Conservation (phyloP, 169 alveolate species). For the Babesia caballi region DNA sequence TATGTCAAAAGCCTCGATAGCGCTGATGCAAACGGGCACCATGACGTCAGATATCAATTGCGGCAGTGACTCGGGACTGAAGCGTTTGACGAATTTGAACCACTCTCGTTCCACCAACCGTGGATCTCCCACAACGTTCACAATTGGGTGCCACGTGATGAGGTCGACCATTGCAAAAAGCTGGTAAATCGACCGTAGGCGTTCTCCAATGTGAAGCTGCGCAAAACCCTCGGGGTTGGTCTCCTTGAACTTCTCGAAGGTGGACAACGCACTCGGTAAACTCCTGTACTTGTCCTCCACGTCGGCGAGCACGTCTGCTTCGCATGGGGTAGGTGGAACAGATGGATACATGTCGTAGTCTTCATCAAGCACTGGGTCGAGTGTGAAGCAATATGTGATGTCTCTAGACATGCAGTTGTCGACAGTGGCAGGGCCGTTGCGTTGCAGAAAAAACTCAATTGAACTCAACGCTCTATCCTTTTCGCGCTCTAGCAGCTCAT, state of each 20-base stretch:
- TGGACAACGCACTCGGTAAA: not conserved
- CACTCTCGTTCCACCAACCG: constrained; percentile 30
- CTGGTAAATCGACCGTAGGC: constrained; percentile 9
- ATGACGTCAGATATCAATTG: constrained; percentile 19
- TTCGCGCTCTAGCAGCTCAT: not conserved
- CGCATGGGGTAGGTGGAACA: too few relatives aligned
- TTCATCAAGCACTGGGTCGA: not conserved
- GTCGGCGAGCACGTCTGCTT: not conserved
- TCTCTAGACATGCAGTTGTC: not conserved
- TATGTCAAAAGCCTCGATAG: constrained; percentile 48
- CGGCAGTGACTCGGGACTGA: constrained; percentile 25
- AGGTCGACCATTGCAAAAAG: constrained; percentile 26
- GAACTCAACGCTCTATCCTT: not conserved
- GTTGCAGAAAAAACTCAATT: not conserved
- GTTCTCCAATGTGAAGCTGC: constrained; percentile 10
- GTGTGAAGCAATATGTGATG: not conserved
- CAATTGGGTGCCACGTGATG: constrained; percentile 46
- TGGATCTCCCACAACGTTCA: not conserved
- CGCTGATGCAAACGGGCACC: constrained; percentile 19
- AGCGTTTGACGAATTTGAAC: constrained; percentile 6
- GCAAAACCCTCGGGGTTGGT: constrained; percentile 5
- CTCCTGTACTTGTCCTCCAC: not conserved
- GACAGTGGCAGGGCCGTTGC: not conserved
- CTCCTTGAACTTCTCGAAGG: not conserved
- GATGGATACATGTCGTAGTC: constrained; percentile 14